A percentile compares a stretch with the other conserved stretches of the same genome.
Evolutionary conservation across 352 stramenopile genomes (phyloP).

Genomic region (Globisporangium mamillatum): DNA sequence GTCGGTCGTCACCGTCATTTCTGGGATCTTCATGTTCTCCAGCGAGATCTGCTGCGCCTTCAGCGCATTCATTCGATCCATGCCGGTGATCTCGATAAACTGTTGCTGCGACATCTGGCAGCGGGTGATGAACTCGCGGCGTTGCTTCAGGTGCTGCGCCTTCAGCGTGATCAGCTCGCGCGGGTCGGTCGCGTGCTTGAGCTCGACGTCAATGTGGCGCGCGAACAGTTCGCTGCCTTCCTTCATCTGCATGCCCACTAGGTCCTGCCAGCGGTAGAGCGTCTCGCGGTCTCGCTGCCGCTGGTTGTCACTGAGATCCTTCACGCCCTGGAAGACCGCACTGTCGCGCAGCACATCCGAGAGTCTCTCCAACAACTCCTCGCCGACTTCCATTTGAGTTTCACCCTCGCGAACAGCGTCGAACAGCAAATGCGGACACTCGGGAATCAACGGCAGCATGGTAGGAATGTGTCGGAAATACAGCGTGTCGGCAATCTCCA

Average conservation of each 20-base stretch:
- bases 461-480: slow-evolving; percentile 57
- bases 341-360: slow-evolving; percentile 61
- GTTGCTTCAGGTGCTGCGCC: slow-evolving; percentile 60
- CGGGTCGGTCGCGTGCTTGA: slow-evolving; percentile 39
- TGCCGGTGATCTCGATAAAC: slow-evolving; percentile 72
- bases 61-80: slow-evolving; percentile 59
- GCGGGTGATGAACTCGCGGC: slow-evolving; percentile 59
- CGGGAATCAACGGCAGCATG: slow-evolving; percentile 50
- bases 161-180: slow-evolving; percentile 53
- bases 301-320: slow-evolving; percentile 57
- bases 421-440: slow-evolving; percentile 66
- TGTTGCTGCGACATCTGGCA: slow-evolving; percentile 76
- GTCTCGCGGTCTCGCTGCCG: slow-evolving; percentile 63
- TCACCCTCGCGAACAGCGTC: slow-evolving; percentile 37
- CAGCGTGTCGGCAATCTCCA: slow-evolving; percentile 15
- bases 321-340: slow-evolving; percentile 65
- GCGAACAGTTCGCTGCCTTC: slow-evolving; percentile 68
- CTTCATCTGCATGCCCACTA: slow-evolving; percentile 82
- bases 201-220: slow-evolving; percentile 49
- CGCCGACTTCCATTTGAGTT: slow-evolving; percentile 23
- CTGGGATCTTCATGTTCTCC: slow-evolving; percentile 68
- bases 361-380: slow-evolving; percentile 56
- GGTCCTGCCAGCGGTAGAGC: slow-evolving; percentile 76
- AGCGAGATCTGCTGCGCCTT: slow-evolving; percentile 71
- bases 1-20: slow-evolving; percentile 60